Evolutionary conservation across 2,329 filamentous ascomycete species (phyloP).

Genomic region (Fusarium sp.): DNA sequence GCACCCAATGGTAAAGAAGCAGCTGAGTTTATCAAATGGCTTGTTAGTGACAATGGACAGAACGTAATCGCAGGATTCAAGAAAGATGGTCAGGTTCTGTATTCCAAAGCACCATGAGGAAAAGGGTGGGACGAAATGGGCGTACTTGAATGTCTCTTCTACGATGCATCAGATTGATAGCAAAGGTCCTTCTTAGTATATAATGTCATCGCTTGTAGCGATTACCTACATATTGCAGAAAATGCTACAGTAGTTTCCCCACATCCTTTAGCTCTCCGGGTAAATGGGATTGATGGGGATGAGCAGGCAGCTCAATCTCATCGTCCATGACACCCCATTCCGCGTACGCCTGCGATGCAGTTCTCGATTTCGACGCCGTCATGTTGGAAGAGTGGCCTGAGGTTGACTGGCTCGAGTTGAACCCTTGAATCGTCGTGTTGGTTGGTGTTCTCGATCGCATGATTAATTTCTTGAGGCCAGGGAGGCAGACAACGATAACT

Average conservation of each 20-base stretch:
- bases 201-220: not conserved
- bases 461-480: conserved; percentile 1
- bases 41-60: conserved; percentile 28
- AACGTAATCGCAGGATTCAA: conserved; percentile 21
- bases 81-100: conserved; percentile 25
- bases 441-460: not conserved
- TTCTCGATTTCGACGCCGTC: not conserved
- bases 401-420: not conserved
- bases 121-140: fast-evolving
- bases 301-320: not conserved
- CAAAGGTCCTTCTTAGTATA: not conserved
- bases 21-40: conserved; percentile 23
- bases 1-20: conserved; percentile 13
- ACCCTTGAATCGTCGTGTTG: not conserved
- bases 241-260: not conserved
- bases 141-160: not conserved
- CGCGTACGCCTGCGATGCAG: not conserved
- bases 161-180: not conserved
- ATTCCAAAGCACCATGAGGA: conserved; percentile 7
- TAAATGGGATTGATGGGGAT: not conserved
- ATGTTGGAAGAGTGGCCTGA: not conserved
- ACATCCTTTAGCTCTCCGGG: not conserved
- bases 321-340: conserved; percentile 11
- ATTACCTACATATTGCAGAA: not conserved
- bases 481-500: conserved; percentile 1